A percentile compares a stretch with the other conserved stretches of the same genome.
phyloP scores from a whole-genome alignment of 2,329 filamentous ascomycete species.

The Aspergillus niger region DNA sequence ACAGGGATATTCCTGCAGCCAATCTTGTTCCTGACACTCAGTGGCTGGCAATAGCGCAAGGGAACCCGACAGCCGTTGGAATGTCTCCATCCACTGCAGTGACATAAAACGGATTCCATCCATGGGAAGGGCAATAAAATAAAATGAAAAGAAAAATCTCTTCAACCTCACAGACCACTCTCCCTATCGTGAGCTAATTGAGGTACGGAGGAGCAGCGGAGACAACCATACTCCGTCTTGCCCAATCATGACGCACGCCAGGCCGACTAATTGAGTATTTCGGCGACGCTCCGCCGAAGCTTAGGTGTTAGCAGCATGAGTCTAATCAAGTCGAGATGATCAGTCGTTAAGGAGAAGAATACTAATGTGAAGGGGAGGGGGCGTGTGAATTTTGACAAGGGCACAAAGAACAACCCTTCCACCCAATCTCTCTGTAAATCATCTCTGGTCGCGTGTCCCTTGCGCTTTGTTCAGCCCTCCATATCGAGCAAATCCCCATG shows the following conservation, averaged over 20 bases:
- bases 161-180: constrained; percentile 2
- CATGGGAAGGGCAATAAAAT: not conserved
- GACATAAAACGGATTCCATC: not conserved
- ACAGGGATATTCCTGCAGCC: not conserved
- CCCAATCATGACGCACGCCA: constrained; percentile 1
- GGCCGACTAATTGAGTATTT: not conserved
- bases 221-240: not conserved
- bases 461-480: not conserved
- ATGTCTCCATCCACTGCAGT: not conserved
- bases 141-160: not conserved
- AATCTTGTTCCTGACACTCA: not conserved
- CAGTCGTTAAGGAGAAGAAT: not conserved
- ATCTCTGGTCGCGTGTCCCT: not conserved
- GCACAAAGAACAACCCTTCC: not conserved
- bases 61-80: not conserved
- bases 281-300: constrained; percentile 9
- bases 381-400: not conserved
- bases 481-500: not conserved
- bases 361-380: not conserved
- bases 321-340: constrained; percentile 1
- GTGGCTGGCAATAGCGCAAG: not conserved
- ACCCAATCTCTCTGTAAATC: not conserved
- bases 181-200: not conserved
- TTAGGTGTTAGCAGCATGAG: constrained; percentile 9
- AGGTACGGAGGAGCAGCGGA: constrained; percentile 5